Base-by-base conservation (phyloP, 163 green algal species). In the Scenedesmus sp. region DNA sequence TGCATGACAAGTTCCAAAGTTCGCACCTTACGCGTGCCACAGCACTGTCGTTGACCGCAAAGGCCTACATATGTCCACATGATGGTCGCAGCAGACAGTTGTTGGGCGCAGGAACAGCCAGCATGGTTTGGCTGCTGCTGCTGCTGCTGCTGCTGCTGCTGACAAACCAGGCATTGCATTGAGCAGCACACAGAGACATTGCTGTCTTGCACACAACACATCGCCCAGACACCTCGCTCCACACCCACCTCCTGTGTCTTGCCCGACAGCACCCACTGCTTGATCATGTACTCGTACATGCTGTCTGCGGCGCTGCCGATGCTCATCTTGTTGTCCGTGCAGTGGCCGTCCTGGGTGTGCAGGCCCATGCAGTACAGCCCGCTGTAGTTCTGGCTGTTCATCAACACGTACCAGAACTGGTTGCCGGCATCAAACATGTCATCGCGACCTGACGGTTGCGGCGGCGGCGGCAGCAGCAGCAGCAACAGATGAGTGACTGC, bases 201-300 rank as follows among this genome's bases (percentile, higher is more conserved):
- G 70, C 33, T 46, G 33, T 22, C 15, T 40, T 78, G 65, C 65
- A 78, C 65, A 15, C 24, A 35, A 37, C 65, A 10, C 13, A 10
- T 42, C 1, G 2, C 18, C 10, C 26, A 6, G 0, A n/a, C 12
- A 80, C 20, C 13, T 5, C 33, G 10, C 73, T 9, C 10, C 72
- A 35, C 5, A 37, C 88, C 37, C 81, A 95, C 94, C 94, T 88
- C 65, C 72, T 97, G 95, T 3, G 43, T 88, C 37, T 93, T 92
- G 44, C 91, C 92, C 1, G 89, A 92, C 15, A 98, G 85, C 44
- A 99, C 84, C 96, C 97, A 99, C 85, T 97, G 92, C 94, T 99
- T 99, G n/a, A 99, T 93, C 92, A 99, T 97, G 94, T 99, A 99
- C 95, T 99, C 97, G 90, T 99, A 99, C 90, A 96, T 97, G 83